Percentiles rank a stretch among this genome's conserved stretches.
phyloP scores from a whole-genome alignment of 2,329 filamentous ascomycete genomes.

The Tolypocladium inflatum region DNA sequence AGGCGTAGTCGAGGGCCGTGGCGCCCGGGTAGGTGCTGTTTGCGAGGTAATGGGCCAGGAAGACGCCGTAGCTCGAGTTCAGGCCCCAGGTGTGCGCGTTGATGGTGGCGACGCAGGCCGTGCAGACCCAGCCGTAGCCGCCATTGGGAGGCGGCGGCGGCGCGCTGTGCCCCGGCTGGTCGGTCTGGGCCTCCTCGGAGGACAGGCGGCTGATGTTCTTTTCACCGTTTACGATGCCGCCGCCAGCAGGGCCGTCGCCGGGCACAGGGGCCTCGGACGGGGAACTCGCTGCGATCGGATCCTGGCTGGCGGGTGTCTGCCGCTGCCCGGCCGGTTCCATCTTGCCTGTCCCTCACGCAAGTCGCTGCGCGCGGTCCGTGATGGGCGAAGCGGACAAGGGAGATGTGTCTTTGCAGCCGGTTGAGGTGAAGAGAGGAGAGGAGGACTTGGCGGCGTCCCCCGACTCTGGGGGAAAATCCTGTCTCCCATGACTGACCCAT shows the following conservation, averaged over 20 bases:
- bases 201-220: background rate
- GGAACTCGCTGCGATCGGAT: background rate
- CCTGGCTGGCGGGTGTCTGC: background rate
- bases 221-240: background rate
- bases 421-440: background rate
- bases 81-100: conserved; percentile 69
- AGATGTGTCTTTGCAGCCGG: background rate
- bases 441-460: background rate
- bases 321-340: background rate
- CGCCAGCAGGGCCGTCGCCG: background rate
- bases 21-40: conserved; percentile 53
- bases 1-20: conserved; percentile 60
- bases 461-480: background rate
- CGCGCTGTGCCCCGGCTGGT: background rate
- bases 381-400: background rate
- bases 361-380: background rate
- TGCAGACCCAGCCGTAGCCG: conserved; percentile 44
- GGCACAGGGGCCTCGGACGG: background rate
- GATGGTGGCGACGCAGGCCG: conserved; percentile 32
- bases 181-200: background rate
- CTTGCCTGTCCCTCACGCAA: background rate
- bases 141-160: conserved; percentile 41
- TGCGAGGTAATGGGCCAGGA: conserved; percentile 46
- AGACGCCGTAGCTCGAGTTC: conserved; percentile 44
- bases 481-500: background rate